phyloP scores from a whole-genome alignment of 371 early-diverging fungal genomes.

The Mucor circinelloides region DNA sequence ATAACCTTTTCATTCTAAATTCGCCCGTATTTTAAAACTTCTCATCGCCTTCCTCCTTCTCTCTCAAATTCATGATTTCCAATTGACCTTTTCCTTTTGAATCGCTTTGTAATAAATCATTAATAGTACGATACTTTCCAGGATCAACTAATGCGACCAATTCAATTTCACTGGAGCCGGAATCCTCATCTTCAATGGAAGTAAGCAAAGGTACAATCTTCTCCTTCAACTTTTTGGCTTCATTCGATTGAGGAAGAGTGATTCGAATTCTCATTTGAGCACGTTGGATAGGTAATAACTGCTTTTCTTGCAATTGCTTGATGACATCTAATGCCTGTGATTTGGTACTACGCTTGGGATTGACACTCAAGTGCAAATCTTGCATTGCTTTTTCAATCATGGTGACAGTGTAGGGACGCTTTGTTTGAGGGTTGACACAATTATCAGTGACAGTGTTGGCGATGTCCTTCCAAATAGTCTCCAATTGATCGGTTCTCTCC shows the following conservation, averaged over 20 bases:
- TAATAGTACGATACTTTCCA: slow-evolving; percentile 85
- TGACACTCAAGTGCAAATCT: slow-evolving; percentile 89
- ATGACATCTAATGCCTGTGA: slow-evolving; percentile 91
- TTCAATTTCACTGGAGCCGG: slow-evolving; percentile 75
- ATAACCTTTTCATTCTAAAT: slow-evolving; percentile 68
- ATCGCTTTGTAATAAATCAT: slow-evolving; percentile 79
- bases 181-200: slow-evolving; percentile 88
- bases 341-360: slow-evolving; percentile 86
- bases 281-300: slow-evolving; percentile 86
- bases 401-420: slow-evolving; percentile 92
- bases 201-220: slow-evolving; percentile 71
- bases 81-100: slow-evolving; percentile 87
- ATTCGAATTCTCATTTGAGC: slow-evolving; percentile 93
- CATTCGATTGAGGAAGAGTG: slow-evolving; percentile 74
- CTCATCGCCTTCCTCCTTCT: slow-evolving; percentile 85
- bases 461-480: slow-evolving; percentile 85
- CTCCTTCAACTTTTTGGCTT: slow-evolving; percentile 86
- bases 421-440: slow-evolving; percentile 94
- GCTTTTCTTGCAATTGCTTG: slow-evolving; percentile 85
- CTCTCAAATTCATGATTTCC: slow-evolving; percentile 83
- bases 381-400: slow-evolving; percentile 97
- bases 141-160: slow-evolving; percentile 91
- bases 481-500: slow-evolving; percentile 88
- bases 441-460: slow-evolving; percentile 92
- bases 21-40: slow-evolving; percentile 59